Base-by-base conservation (phyloP, 495 filamentous ascomycete species). In the Penicillium samsonianum region DNA sequence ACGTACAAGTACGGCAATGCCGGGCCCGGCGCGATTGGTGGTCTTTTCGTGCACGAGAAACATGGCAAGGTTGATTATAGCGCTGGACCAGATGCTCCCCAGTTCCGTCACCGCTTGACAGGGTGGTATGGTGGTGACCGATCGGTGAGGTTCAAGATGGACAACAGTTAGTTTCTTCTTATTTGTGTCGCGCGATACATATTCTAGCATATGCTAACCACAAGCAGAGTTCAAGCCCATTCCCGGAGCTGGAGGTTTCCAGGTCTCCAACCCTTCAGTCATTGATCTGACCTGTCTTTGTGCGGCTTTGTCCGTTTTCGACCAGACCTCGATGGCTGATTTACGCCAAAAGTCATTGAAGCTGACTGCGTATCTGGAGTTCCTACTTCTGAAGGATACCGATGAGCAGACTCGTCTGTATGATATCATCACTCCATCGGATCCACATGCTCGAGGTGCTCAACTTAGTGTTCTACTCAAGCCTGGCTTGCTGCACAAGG, bases 1-100 rank as follows among this genome's bases (percentile, higher is more conserved):
- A 90, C 84, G 37, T 98, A 98, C 78, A 98, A 98, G 77, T 98
- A 98, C 68, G 82, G 96, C 51, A 97, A 96, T 67, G 80, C 84
- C 49, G 94, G 94, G 0, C 93, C 94, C 3, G 94, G 94, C 12
- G 82, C 84, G 12, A 96, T 96, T 64, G 92, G 78, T 22, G 92
- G 93, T 11, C 71, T 91, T 22, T 98, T 96, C 62, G 90, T 98
- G 20, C 91, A 98, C 66, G 82, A 88, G 42, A 79, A 75, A 47
- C 85, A 96, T 67, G 83, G 86, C 1, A 57, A 70, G 57, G 69
- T 87, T 66, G 69, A 82, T 68, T 62, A 82, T 64, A 65, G 70
- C 57, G 65, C 75, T 25, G 70, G 74, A 50, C 71, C 73, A n/a
- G 75, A 76, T 58, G 37, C 72, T 22, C 71, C 67, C 0, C 72